Conservation (phyloP, 1,139 yeast genomes). For the Suhomyces maxii region DNA sequence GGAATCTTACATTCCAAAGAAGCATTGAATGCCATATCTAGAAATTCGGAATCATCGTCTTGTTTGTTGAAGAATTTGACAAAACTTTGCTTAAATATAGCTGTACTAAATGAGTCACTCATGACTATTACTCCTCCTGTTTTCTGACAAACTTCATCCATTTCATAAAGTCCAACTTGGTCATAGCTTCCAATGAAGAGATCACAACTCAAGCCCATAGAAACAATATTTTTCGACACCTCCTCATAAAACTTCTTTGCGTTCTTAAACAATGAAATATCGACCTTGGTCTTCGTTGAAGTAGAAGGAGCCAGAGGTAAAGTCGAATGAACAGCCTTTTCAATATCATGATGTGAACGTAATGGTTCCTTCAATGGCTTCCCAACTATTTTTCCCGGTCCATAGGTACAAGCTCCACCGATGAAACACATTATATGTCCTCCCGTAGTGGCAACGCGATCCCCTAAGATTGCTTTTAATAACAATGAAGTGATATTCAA, state of each 20-base stretch:
- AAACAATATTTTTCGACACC: constrained; percentile 39
- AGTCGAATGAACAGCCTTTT: constrained; percentile 40
- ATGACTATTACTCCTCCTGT: constrained; percentile 66
- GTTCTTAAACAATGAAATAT: constrained; percentile 31
- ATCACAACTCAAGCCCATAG: constrained; percentile 54
- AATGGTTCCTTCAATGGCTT: constrained; percentile 51
- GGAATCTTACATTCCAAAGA: constrained; percentile 55
- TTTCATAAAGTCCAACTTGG: constrained; percentile 65
- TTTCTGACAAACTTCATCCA: constrained; percentile 56
- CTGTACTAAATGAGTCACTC: constrained; percentile 63
- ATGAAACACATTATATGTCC: constrained; percentile 61
- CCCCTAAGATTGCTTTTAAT: constrained; percentile 43
- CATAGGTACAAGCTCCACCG: constrained; percentile 60
- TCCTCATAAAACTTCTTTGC: constrained; percentile 47
- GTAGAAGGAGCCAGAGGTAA: constrained; percentile 29
- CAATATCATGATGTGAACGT: constrained; percentile 60
- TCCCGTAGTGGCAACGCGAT: constrained; percentile 43
- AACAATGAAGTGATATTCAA: constrained; percentile 58
- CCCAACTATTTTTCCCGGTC: constrained; percentile 57
- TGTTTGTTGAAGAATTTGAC: constrained; percentile 48
- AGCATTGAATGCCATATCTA: constrained; percentile 57
- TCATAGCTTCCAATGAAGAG: constrained; percentile 65
- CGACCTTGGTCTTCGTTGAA: constrained; percentile 31
- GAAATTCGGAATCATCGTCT: constrained; percentile 26
- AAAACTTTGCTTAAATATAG: constrained; percentile 66